These are phyloP conservation scores for Pseudogymnoascus sp. DNA, from an alignment of 2,329 filamentous ascomycete species.

Conservation along the genomic window DNA sequence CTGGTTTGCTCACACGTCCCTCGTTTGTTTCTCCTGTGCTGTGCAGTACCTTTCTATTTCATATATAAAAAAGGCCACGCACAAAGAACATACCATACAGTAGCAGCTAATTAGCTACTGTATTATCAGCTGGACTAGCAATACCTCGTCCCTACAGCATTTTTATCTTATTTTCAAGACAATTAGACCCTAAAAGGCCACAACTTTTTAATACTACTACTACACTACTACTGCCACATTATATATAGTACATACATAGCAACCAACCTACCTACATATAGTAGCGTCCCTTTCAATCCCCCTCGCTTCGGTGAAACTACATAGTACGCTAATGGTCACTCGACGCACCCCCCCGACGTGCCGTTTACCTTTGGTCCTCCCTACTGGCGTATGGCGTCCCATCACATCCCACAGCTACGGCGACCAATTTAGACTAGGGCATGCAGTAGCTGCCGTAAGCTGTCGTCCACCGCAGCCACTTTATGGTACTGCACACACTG, in stretches of 20 bases:
- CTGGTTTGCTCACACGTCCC: background rate
- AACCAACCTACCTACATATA: background rate
- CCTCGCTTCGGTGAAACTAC: constrained; percentile 1
- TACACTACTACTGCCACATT: background rate
- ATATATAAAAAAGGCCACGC: background rate
- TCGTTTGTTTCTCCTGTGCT: background rate
- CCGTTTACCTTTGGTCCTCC: background rate
- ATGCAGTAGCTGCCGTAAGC: background rate
- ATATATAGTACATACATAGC: background rate
- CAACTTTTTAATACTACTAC: background rate
- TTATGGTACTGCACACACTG: background rate
- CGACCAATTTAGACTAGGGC: constrained; percentile 1
- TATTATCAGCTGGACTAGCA: too few species aligned
- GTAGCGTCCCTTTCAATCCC: background rate
- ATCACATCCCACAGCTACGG: background rate
- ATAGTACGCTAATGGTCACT: background rate
- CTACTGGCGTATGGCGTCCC: background rate
- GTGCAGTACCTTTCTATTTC: background rate
- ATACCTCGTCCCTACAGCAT: too few species aligned
- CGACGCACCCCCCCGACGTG: background rate
- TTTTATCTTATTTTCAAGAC: background rate
- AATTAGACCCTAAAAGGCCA: background rate
- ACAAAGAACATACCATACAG: background rate
- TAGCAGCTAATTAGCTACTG: background rate
- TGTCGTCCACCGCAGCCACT: background rate